Evolutionary conservation across 2,329 filamentous ascomycete species (phyloP).

Genomic region (Lachnellula cervina): DNA sequence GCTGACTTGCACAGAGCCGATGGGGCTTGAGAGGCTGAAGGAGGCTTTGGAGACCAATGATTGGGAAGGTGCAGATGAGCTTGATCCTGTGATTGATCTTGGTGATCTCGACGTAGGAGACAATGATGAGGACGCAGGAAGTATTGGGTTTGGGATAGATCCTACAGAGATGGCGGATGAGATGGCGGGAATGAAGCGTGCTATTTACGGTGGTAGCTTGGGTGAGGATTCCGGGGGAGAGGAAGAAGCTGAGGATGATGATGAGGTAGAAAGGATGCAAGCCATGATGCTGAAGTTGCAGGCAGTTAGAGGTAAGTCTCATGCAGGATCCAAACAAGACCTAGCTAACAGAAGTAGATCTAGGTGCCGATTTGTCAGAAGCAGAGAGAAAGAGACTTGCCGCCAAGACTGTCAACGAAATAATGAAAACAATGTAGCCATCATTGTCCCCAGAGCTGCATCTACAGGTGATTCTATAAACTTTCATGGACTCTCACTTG

Average conservation of each 20-base stretch:
- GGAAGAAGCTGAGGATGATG: conserved; percentile 32
- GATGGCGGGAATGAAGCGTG: conserved; percentile 35
- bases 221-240: conserved; percentile 20
- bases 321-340: not conserved
- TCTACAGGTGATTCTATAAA: no score
- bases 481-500: no score
- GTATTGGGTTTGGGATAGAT: conserved; percentile 27
- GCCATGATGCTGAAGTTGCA: conserved; percentile 60
- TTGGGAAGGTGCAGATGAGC: conserved; percentile 45
- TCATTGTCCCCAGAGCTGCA: not conserved
- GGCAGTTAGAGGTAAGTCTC: conserved; percentile 41
- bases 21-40: conserved; percentile 51
- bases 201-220: conserved; percentile 26
- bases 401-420: conserved; percentile 56
- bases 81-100: conserved; percentile 34
- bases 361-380: conserved; percentile 54
- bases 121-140: conserved; percentile 24
- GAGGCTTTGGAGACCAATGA: conserved; percentile 64
- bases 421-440: conserved; percentile 46
- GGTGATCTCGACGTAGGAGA: conserved; percentile 33
- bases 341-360: conserved; percentile 39
- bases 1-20: conserved; percentile 43
- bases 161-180: conserved; percentile 35
- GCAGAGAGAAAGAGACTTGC: conserved; percentile 58
- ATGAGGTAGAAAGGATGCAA: conserved; percentile 53